Evolutionary conservation across 164 flowering plant genomes (phyloP), one percentile per base, ranked within the genome.

Genomic region (Hamamelis virginiana): DNA sequence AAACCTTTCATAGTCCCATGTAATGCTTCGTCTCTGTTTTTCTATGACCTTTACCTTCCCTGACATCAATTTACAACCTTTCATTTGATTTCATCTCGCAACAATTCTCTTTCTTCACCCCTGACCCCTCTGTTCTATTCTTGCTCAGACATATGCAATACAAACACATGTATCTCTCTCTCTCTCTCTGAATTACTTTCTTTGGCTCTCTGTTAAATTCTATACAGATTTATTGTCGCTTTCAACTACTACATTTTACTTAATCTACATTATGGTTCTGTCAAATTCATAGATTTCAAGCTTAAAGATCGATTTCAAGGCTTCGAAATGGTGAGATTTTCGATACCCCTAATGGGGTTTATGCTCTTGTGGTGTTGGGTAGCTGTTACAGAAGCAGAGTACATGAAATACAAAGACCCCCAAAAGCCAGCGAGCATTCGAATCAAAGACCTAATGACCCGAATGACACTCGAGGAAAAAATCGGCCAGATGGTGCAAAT

Each of bases 401-500:
- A 69, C 69, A 23, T 77, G 74, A 86, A 75, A 58, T 88, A 89
- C 75, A 89, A 87, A 64, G 91, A 90, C 68, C 84, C 89, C 9
- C 81, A 82, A 60, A 80, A 74, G 65, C 83, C 85, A 46, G 4
- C 85, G 59, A 43, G 47, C 50, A 70, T 15, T 28, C 76, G 96
- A 26, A 77, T 90, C 74, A 81, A 71, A 52, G 89, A 89, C 72
- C 67, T 89, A 9, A 28, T 86, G 80, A 66, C 33, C 0, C 53
- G 84, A 38, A 90, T 88, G 96, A 88, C 90, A 59, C 78, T 90
- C 11, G 89, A 73, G 0, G 96, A 90, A 57, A 90, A 90, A 82
- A 85, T 90, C 41, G 95, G 95, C 6, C 92, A 90, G 67, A 90
- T 90, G 92, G 52, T 63, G 9, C 96, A 90, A 77, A 78, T 88